Base-by-base conservation (phyloP, 306 rosid species). In the Cucurbita argyrosperma region DNA sequence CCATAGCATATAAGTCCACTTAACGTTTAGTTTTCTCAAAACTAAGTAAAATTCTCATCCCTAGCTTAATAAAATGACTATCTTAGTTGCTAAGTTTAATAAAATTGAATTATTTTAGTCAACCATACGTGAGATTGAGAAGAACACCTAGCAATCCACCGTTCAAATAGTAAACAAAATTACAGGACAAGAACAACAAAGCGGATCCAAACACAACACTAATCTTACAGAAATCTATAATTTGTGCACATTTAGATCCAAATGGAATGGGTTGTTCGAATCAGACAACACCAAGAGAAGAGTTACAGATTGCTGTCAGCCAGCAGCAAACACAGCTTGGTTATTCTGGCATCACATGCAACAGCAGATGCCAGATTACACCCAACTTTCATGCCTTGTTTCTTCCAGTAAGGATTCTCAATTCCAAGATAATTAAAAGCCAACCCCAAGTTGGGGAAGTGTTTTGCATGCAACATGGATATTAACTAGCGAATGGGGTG, bases 401-500 rank as follows among this genome's bases (percentile, higher is more conserved):
- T 11, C 47, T 40, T 64, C 39, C 30, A 0, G 30, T 13, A 13
- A 52, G 37, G 18, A 53, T 72, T 50, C 50, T 37, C 63, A n/a
- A 53, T 61, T 77, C 80, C 54, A 51, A 77, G 45, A 30, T 43
- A 77, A 23, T 59, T 5, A 13, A 58, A 57, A 77, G 58, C 12
- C 61, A 53, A 14, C 46, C 60, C 71, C 54, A 47, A 23, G 45
- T 45, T 26, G 74, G 30, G 35, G 59, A 13, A 14, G 74, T 13
- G 46, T 49, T 14, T 19, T 23, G 58, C 49, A 30, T 50, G 23
- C 2, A 52, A 53, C 8, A 43, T 45, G 72, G 19, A 67, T 3
- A 46, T 19, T 21, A 12, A 23, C 83, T 82, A 94, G 53, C 85
- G 86, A 72, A 94, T 89, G 50, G 97, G 83, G 71, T 94, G 97